These are phyloP conservation scores for Mycosphaerella arachidis DNA, from an alignment of 2,329 filamentous ascomycete genomes.

Conservation along the genomic window DNA sequence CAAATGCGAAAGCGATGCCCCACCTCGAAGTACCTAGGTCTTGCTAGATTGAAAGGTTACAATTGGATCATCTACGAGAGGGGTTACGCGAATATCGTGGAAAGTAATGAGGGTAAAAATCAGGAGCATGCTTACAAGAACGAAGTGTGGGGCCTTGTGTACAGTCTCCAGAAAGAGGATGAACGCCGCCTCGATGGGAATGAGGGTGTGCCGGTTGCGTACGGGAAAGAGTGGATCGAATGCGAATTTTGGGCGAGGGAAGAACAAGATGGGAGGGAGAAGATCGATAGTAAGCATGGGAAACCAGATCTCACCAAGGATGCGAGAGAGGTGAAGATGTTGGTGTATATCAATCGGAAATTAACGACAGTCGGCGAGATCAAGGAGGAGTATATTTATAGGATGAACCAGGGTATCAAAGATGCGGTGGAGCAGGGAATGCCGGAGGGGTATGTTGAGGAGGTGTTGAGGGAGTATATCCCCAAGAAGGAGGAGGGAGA, in stretches of 20 bases:
- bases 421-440: conserved; percentile 55
- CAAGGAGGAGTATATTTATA: conserved; percentile 54
- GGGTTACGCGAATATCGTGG: conserved; percentile 65
- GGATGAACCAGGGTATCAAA: conserved; percentile 60
- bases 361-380: conserved; percentile 40
- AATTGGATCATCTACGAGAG: conserved; percentile 63
- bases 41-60: conserved; percentile 55
- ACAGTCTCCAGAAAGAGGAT: conserved; percentile 48
- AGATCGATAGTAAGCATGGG: conserved; percentile 1
- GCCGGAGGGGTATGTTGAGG: conserved; percentile 52
- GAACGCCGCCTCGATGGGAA: conserved; percentile 51
- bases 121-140: conserved; percentile 20
- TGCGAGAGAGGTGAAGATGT: conserved; percentile 34
- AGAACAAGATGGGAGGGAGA: not conserved
- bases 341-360: conserved; percentile 58
- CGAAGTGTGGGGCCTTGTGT: conserved; percentile 57
- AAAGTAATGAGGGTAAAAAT: conserved; percentile 10
- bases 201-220: conserved; percentile 60
- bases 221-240: conserved; percentile 50
- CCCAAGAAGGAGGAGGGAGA: conserved; percentile 30
- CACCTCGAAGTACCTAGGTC: conserved; percentile 50
- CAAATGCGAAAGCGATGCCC: conserved; percentile 63
- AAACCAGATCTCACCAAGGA: conserved; percentile 25
- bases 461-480: conserved; percentile 52
- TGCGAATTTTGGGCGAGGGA: conserved; percentile 41